Evolutionary conservation across 257 asterid species (phyloP).

Genomic region (Nicotiana otophora): DNA sequence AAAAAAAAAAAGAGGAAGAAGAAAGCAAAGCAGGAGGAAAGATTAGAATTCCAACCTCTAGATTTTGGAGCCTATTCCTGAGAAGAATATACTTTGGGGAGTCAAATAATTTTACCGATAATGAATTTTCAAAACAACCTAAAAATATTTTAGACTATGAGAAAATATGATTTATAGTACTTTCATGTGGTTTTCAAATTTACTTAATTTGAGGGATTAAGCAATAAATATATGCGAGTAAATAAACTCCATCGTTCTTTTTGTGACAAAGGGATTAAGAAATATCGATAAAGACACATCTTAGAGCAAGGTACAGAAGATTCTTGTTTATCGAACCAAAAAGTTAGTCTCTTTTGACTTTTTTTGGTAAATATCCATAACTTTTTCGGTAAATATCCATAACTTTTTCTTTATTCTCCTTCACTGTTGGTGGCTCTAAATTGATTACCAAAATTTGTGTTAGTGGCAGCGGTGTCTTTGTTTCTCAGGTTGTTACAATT

Average conservation of each 20-base stretch:
- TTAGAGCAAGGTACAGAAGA: not conserved
- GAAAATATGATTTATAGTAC: not conserved
- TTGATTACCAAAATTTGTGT: not conserved
- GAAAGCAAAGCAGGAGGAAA: not conserved
- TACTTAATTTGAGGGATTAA: not conserved
- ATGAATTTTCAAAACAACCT: not conserved
- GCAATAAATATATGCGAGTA: not conserved
- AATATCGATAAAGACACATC: not conserved
- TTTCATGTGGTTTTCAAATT: not conserved
- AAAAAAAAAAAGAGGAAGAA: not conserved
- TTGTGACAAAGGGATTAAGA: not conserved
- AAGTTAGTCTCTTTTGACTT: not conserved
- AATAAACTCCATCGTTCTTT: not conserved
- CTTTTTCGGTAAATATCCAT: not conserved
- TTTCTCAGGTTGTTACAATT: not conserved
- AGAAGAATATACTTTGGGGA: not conserved
- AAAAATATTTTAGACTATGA: not conserved
- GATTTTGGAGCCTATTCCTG: not conserved
- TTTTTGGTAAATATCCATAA: not conserved
- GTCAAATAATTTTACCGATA: not conserved
- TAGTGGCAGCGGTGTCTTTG: not conserved
- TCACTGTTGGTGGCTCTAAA: constrained; percentile 5
- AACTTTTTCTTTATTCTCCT: not conserved
- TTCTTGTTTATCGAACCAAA: not conserved
- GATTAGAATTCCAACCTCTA: not conserved